Evolutionary conservation across 1,139 yeast species (phyloP), one percentile per base, ranked within the genome.

Genomic region (Diutina neorugosa): DNA sequence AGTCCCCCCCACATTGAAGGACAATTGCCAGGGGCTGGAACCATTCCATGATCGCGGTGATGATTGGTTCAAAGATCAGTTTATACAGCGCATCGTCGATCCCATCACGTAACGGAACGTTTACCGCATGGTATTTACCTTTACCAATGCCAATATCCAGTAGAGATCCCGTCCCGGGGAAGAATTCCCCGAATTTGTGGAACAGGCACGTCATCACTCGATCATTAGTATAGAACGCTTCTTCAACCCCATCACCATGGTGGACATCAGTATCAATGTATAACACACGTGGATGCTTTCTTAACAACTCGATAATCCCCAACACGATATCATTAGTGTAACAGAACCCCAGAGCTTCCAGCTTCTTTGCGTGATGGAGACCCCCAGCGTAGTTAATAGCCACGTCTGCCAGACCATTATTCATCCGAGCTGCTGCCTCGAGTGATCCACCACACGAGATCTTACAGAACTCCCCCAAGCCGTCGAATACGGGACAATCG

Each of bases 181-280:
- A 46, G 21, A 46, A 46, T 23, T 46, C 50, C 3, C 50, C 50
- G 25, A 46, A 46, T 34, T 46, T 46, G 23, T 46, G 50, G 40
- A 46, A 46, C 23, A 16, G 18, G 16, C 50, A 46, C 8, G 50
- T 46, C 50, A 46, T 46, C 23, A 46, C 50, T 2, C 50, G 50
- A 16, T 46, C 50, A 18, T 46, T 46, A 19, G 50, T 46, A 11
- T 46, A 46, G 21, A 46, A 46, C 21, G 50, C 50, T 16, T 46
- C 50, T 8, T 46, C 50, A n/a, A 46, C 50, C 4, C 50, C 50
- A 46, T 46, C 50, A n/a, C 50, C 50, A 16, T 46, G 50, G 34
- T 46, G 50, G 34, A 46, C 50, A n/a, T 46, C 50, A 12, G 50
- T 46, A 16, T 46, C 50, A 16, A 46, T 46, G 18, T 46, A 46